Evolutionary conservation across 2,329 filamentous ascomycete genomes (phyloP).

Genomic region (Ramularia collo-cygni): DNA sequence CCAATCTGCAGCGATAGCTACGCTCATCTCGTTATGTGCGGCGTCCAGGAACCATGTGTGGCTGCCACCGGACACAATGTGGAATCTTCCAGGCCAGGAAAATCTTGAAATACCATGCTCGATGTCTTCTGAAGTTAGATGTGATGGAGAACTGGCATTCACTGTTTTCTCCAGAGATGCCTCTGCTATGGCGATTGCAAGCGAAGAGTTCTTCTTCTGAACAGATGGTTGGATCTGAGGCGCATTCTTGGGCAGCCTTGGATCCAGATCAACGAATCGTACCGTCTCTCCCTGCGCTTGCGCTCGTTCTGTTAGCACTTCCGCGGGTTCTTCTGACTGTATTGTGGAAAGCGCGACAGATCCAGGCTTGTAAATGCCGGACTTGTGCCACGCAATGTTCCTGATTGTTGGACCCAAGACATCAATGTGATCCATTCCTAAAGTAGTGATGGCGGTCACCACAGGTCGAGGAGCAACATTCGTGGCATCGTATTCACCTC

Average conservation of each 20-base stretch:
- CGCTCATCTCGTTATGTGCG: conserved; percentile 39
- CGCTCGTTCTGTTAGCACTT: conserved; percentile 46
- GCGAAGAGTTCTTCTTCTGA: conserved; percentile 54
- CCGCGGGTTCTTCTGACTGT: conserved; percentile 8
- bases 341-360: conserved; percentile 53
- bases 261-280: conserved; percentile 43
- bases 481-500: conserved; percentile 85
- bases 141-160: not conserved
- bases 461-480: conserved; percentile 69
- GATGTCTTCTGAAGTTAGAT: conserved; percentile 14
- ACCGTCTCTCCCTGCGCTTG: conserved; percentile 42
- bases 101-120: conserved; percentile 12
- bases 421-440: conserved; percentile 76
- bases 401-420: conserved; percentile 72
- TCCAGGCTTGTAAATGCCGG: conserved; percentile 68
- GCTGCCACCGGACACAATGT: conserved; percentile 10
- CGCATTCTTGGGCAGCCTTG: conserved; percentile 40
- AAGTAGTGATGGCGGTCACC: conserved; percentile 66
- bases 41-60: conserved; percentile 37
- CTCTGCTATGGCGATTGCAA: conserved; percentile 44
- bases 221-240: conserved; percentile 54
- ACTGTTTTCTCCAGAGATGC: conserved; percentile 10
- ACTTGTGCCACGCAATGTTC: conserved; percentile 86
- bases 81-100: conserved; percentile 22
- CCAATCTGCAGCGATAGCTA: conserved; percentile 34